Percentiles rank a stretch among this genome's conserved stretches.
Evolutionary conservation across 129 eudicot genomes (phyloP).

Genomic region (Artemisia tridentata): DNA sequence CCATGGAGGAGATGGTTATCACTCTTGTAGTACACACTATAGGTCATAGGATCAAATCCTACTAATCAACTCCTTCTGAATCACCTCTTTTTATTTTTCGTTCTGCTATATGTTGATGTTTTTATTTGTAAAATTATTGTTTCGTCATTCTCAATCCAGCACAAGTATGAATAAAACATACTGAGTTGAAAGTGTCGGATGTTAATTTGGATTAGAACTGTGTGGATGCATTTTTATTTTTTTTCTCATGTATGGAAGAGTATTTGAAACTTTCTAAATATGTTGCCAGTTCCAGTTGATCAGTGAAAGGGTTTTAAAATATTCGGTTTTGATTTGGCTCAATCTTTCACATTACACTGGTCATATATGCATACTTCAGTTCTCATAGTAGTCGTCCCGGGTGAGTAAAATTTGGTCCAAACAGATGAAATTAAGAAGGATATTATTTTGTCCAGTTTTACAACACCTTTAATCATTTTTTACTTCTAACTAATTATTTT

Average conservation of each 20-base stretch:
- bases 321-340: not conserved
- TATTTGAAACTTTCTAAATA: not conserved
- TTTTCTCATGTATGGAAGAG: not conserved
- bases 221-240: constrained; percentile 19
- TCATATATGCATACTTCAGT: not conserved
- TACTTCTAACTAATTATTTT: too few species aligned
- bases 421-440: too few species aligned
- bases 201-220: not conserved
- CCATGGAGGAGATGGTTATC: too few species aligned
- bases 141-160: constrained; percentile 28
- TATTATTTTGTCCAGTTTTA: too few species aligned
- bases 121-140: too few species aligned
- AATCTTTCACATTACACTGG: not conserved
- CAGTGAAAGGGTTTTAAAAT: not conserved
- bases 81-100: not conserved
- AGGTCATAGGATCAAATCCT: not conserved
- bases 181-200: not conserved
- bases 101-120: too few species aligned
- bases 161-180: constrained; percentile 40
- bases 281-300: not conserved
- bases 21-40: constrained; percentile 87
- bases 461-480: too few species aligned
- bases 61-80: too few species aligned
- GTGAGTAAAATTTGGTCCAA: too few species aligned
- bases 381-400: too few species aligned